These are phyloP conservation scores for Apostasia shenzhenica DNA, from an alignment of 106 monocot species.

Conservation along the genomic window DNA sequence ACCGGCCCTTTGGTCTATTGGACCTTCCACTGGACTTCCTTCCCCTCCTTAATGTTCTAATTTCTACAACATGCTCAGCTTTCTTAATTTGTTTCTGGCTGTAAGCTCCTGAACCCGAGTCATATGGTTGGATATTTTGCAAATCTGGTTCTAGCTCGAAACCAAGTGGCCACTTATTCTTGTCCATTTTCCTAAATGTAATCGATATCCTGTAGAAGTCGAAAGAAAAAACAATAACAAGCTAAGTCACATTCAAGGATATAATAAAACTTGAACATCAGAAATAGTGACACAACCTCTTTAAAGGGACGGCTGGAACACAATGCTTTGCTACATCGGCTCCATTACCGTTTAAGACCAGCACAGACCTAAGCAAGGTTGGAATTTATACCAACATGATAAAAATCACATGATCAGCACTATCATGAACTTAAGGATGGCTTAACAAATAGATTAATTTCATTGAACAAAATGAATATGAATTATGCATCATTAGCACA, in stretches of 20 bases:
- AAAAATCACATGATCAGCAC: too few relatives aligned
- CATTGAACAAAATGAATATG: too few relatives aligned
- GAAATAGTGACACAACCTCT: conserved; percentile 24
- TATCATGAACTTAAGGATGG: too few relatives aligned
- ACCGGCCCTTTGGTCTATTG: background rate
- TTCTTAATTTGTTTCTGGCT: conserved; percentile 4
- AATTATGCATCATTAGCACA: too few relatives aligned
- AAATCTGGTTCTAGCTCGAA: conserved; percentile 48
- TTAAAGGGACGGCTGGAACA: conserved; percentile 58
- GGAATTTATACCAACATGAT: background rate
- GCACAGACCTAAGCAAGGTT: conserved; percentile 43
- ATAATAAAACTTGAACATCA: background rate
- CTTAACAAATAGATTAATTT: too few relatives aligned
- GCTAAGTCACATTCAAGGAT: background rate
- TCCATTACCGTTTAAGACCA: conserved; percentile 71
- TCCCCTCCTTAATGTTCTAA: conserved; percentile 5
- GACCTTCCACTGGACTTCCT: conserved; percentile 6
- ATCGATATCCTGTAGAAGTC: conserved; percentile 51
- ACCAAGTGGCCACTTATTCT: conserved; percentile 27
- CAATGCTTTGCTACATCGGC: conserved; percentile 82
- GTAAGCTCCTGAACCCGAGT: conserved; percentile 4
- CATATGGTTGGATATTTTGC: conserved; percentile 40
- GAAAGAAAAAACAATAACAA: background rate
- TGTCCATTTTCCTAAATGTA: conserved; percentile 76
- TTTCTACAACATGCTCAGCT: background rate